Conservation (phyloP, 352 stramenopile species). For the Pythium plurisporium region DNA sequence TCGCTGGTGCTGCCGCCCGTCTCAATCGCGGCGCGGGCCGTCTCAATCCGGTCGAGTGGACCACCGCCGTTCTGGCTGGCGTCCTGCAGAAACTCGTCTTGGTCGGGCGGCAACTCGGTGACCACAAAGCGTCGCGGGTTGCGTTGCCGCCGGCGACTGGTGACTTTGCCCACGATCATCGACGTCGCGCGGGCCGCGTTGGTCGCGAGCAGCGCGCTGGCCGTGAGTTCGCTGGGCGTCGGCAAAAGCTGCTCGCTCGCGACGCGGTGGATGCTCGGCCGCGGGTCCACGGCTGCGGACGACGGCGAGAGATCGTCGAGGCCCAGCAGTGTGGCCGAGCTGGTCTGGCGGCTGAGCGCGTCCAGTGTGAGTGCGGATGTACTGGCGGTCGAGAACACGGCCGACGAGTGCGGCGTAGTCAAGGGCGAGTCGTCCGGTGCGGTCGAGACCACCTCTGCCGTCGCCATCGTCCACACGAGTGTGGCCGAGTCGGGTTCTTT, state of each 20-base stretch:
- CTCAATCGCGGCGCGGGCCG: background rate
- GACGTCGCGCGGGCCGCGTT: slow-evolving; percentile 7
- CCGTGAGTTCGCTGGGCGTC: slow-evolving; percentile 7
- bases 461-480: too few species aligned
- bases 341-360: slow-evolving; percentile 13
- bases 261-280: slow-evolving; percentile 10
- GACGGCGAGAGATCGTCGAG: slow-evolving; percentile 6
- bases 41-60: background rate
- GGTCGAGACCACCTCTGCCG: too few species aligned
- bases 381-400: slow-evolving; percentile 14
- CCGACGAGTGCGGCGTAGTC: slow-evolving; percentile 7
- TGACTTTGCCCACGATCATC: slow-evolving; percentile 23
- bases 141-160: slow-evolving; percentile 35
- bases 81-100: slow-evolving; percentile 16
- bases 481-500: too few species aligned
- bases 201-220: slow-evolving; percentile 2
- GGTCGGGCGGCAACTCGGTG: slow-evolving; percentile 59
- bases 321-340: background rate
- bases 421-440: slow-evolving; percentile 2
- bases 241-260: slow-evolving; percentile 18
- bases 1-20: background rate
- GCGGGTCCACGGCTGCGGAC: background rate
- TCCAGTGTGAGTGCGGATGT: slow-evolving; percentile 5
- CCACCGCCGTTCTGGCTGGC: background rate
- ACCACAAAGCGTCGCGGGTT: slow-evolving; percentile 65